These are phyloP conservation scores for Glaciozyma antarctica DNA, from an alignment of 768 basidiomycete species.

Conservation along the genomic window DNA sequence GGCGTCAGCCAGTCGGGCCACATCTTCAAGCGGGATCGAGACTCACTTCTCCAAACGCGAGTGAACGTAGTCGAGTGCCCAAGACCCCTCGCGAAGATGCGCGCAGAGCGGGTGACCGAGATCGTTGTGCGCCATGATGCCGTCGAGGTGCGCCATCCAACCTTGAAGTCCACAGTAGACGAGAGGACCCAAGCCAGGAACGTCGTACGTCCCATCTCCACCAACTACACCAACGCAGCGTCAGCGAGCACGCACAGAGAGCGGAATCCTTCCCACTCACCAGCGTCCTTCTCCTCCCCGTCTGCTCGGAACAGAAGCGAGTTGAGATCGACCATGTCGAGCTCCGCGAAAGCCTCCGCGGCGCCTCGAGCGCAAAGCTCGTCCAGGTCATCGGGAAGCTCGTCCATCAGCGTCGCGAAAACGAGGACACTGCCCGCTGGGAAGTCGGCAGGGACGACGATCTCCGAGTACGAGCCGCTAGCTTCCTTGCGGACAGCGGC, in stretches of 20 bases:
- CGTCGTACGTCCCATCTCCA: conserved; percentile 67
- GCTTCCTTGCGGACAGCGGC: conserved; percentile 7
- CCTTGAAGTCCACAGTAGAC: conserved; percentile 92
- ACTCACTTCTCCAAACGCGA: conserved; percentile 61
- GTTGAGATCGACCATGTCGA: conserved; percentile 82
- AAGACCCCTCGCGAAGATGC: conserved; percentile 75
- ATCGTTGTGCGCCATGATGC: conserved; percentile 82
- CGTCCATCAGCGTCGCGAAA: conserved; percentile 74
- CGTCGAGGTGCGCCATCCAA: conserved; percentile 83
- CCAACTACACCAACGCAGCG: conserved; percentile 42
- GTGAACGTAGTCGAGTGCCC: conserved; percentile 85
- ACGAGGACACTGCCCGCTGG: conserved; percentile 94
- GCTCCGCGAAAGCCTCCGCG: conserved; percentile 58
- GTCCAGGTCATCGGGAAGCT: conserved; percentile 62
- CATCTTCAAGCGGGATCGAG: conserved; percentile 46
- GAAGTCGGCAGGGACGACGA: conserved; percentile 75
- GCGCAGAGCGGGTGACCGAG: conserved; percentile 83
- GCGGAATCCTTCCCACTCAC: conserved; percentile 28
- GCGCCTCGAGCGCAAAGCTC: conserved; percentile 60
- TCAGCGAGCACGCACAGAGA: not conserved
- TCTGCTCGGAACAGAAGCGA: conserved; percentile 75
- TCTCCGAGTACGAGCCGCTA: conserved; percentile 59
- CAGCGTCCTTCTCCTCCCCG: conserved; percentile 79
- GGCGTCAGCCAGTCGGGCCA: conserved; percentile 13
- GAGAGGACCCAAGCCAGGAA: conserved; percentile 64